Conservation (phyloP, 2,329 filamentous ascomycete genomes). For the Paecilomyces fulvus region DNA sequence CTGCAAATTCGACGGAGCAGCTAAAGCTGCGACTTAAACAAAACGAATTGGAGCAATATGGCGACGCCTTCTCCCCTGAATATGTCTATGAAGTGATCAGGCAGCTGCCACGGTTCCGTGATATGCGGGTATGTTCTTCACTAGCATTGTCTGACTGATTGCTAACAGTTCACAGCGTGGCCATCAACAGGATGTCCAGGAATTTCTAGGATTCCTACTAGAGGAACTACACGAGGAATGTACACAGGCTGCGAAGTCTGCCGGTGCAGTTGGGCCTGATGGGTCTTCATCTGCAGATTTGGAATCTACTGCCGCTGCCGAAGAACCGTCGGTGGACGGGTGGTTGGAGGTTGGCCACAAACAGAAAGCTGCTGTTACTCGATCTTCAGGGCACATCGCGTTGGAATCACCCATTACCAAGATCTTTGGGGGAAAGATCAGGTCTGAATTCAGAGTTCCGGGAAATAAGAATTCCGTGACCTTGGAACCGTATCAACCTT, state of each 20-base stretch:
- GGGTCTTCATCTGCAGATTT: constrained; percentile 37
- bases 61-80: constrained; percentile 84
- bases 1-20: constrained; percentile 65
- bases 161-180: constrained; percentile 48
- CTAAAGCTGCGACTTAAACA: constrained; percentile 66
- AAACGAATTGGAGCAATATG: constrained; percentile 80
- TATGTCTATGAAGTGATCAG: constrained; percentile 93
- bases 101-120: constrained; percentile 75
- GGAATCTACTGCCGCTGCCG: constrained; percentile 25
- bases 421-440: constrained; percentile 85
- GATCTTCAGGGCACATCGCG: constrained; percentile 67
- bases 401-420: constrained; percentile 78
- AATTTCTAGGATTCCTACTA: constrained; percentile 87
- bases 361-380: constrained; percentile 77
- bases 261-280: constrained; percentile 35
- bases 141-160: too few relatives aligned
- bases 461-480: constrained; percentile 87
- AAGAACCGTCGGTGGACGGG: constrained; percentile 48
- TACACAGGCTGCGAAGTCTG: constrained; percentile 60
- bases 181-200: constrained; percentile 95
- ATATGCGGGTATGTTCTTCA: constrained; percentile 54
- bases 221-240: constrained; percentile 93
- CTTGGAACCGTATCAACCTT: constrained; percentile 82
- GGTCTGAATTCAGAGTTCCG: constrained; percentile 80
- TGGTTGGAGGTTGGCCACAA: constrained; percentile 94